phyloP scores from a whole-genome alignment of 495 filamentous ascomycete species.

The Hypomontagnella submonticulosa region DNA sequence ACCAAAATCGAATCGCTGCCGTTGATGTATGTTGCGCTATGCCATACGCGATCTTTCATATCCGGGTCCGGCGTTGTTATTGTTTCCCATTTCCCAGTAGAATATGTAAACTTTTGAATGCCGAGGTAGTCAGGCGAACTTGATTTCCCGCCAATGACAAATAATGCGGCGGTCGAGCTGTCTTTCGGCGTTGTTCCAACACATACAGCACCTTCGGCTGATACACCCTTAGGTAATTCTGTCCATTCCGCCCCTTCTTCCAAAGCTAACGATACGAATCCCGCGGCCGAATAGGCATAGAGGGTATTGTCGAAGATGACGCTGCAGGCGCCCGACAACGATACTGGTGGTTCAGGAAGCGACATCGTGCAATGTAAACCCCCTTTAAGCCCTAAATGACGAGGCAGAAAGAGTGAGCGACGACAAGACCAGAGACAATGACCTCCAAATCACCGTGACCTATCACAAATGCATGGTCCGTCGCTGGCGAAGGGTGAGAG shows the following conservation, averaged over 20 bases:
- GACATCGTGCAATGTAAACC: conserved; percentile 60
- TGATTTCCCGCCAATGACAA: conserved; percentile 82
- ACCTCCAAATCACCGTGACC: conserved; percentile 27
- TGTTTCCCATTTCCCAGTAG: conserved; percentile 78
- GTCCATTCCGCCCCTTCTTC: conserved; percentile 76
- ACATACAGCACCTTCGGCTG: conserved; percentile 80
- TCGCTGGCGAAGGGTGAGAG: conserved; percentile 11
- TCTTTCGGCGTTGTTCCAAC: conserved; percentile 73
- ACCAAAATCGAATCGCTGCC: conserved; percentile 76
- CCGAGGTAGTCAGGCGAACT: conserved; percentile 70
- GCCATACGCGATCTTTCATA: conserved; percentile 74
- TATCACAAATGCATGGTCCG: conserved; percentile 40
- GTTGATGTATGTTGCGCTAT: conserved; percentile 81
- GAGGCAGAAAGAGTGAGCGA: conserved; percentile 23
- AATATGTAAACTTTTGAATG: conserved; percentile 85
- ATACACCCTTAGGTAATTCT: conserved; percentile 67
- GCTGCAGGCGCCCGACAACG: conserved; percentile 82
- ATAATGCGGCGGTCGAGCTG: conserved; percentile 68
- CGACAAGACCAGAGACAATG: conserved; percentile 22
- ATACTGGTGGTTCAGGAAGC: conserved; percentile 70
- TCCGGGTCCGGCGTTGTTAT: conserved; percentile 64
- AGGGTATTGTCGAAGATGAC: conserved; percentile 84
- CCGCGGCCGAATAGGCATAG: conserved; percentile 81
- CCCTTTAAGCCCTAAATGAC: conserved; percentile 24
- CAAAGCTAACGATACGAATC: conserved; percentile 80